phyloP scores from a whole-genome alignment of 768 basidiomycete species.

The Zangia roseola region DNA sequence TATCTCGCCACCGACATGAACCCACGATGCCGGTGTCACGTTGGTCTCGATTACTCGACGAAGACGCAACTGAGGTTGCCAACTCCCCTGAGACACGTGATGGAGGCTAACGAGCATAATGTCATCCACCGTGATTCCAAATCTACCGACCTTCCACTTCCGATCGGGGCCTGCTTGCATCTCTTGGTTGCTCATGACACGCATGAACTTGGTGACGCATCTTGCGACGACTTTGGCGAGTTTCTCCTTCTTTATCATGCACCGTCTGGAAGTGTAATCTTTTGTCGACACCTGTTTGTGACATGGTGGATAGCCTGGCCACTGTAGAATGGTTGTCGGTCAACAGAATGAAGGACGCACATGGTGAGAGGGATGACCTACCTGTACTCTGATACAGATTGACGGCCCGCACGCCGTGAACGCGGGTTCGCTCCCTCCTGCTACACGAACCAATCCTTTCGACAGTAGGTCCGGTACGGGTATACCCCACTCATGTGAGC shows the following conservation, averaged over 20 bases:
- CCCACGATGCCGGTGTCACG: neutral
- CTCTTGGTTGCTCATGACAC: neutral
- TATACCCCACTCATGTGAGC: constrained; percentile 58
- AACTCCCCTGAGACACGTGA: constrained; percentile 76
- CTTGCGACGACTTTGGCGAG: constrained; percentile 72
- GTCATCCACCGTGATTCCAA: constrained; percentile 8
- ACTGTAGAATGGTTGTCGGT: constrained; percentile 38
- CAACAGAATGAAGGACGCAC: neutral
- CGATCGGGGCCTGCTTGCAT: constrained; percentile 7
- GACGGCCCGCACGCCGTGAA: constrained; percentile 68
- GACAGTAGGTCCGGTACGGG: constrained; percentile 56
- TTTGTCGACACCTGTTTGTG: constrained; percentile 69
- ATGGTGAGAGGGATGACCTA: constrained; percentile 20
- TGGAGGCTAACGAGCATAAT: constrained; percentile 66
- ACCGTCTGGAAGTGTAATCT: constrained; percentile 66
- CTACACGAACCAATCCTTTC: constrained; percentile 49
- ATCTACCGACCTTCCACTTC: constrained; percentile 16
- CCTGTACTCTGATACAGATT: constrained; percentile 69
- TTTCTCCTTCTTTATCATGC: constrained; percentile 65
- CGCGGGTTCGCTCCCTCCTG: constrained; percentile 54
- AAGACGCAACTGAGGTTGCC: constrained; percentile 73
- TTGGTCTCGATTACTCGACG: neutral
- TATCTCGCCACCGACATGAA: neutral
- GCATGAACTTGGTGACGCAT: constrained; percentile 39
- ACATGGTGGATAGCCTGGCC: constrained; percentile 74